phyloP scores from a whole-genome alignment of 352 stramenopile genomes.

The Globisporangium nunn region DNA sequence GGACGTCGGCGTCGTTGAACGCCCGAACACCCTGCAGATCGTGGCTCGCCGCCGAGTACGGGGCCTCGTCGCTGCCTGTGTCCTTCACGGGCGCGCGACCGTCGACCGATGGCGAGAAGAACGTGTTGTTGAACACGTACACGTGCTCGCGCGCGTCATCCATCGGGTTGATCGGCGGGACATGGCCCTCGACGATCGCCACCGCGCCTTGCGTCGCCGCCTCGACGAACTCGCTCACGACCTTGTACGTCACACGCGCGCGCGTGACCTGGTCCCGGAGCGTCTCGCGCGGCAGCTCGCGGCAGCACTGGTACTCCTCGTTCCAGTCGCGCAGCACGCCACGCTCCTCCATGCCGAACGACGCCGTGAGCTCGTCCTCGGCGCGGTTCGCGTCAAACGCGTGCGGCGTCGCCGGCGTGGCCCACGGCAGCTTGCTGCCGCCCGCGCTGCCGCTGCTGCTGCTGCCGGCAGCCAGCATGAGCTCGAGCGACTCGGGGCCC shows the following conservation, averaged over 20 bases:
- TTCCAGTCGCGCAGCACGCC: slow-evolving; percentile 95
- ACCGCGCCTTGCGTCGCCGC: slow-evolving; percentile 83
- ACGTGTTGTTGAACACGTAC: slow-evolving; percentile 98
- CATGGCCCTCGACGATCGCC: slow-evolving; percentile 92
- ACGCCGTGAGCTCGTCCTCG: slow-evolving; percentile 87
- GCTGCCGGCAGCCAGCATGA: slow-evolving; percentile 78
- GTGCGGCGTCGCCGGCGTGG: slow-evolving; percentile 40
- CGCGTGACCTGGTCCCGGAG: slow-evolving; percentile 90
- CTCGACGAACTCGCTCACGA: slow-evolving; percentile 94
- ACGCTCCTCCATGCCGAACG: slow-evolving; percentile 89
- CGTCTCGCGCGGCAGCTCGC: slow-evolving; percentile 65
- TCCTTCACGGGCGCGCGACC: slow-evolving; percentile 63
- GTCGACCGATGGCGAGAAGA: slow-evolving; percentile 92
- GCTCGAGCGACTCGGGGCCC: slow-evolving; percentile 77
- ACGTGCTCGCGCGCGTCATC: slow-evolving; percentile 90
- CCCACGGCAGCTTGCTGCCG: slow-evolving; percentile 75
- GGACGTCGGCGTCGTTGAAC: slow-evolving; percentile 89
- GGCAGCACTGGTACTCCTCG: slow-evolving; percentile 93
- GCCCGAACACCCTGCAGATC: slow-evolving; percentile 87
- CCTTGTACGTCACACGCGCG: slow-evolving; percentile 92
- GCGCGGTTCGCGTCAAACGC: slow-evolving; percentile 78
- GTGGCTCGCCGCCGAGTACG: slow-evolving; percentile 83
- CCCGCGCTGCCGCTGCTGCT: slow-evolving; percentile 18
- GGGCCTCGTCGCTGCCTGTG: slow-evolving; percentile 61
- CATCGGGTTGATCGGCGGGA: slow-evolving; percentile 95